Conservation (phyloP, 768 basidiomycete genomes). For the Lentinula lateritia region DNA sequence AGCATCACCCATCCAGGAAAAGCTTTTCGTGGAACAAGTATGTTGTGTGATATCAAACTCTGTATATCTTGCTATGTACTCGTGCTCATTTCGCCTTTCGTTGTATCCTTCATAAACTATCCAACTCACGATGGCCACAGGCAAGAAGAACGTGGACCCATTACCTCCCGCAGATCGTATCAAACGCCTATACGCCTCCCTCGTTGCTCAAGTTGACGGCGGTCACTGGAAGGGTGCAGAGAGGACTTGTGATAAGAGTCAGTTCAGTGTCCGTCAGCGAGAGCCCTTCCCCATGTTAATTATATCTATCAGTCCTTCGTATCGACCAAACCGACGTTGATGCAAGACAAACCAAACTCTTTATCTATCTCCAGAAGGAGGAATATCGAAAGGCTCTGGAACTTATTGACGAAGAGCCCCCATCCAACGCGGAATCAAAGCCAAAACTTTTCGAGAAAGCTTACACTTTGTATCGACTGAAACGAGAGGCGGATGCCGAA, state of each 20-base stretch:
- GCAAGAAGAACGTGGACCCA: not conserved
- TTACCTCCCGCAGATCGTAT: conserved; percentile 25
- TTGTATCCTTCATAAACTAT: no score
- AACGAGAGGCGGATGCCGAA: conserved; percentile 64
- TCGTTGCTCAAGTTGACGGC: conserved; percentile 88
- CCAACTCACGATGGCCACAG: not conserved
- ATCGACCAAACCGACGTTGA: conserved; percentile 64
- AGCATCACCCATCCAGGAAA: not conserved
- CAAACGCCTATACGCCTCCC: conserved; percentile 66
- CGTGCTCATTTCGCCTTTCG: no score
- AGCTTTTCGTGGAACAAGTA: conserved; percentile 2
- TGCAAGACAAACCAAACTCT: conserved; percentile 79
- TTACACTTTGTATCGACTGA: conserved; percentile 83
- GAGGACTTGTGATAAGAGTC: conserved; percentile 91
- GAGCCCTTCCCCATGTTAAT: conserved; percentile 10
- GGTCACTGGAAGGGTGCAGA: conserved; percentile 81
- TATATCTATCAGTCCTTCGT: conserved; percentile 52
- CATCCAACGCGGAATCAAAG: not conserved
- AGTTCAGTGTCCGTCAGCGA: conserved; percentile 36
- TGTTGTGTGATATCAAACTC: not conserved
- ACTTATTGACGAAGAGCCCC: conserved; percentile 34
- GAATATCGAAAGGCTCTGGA: conserved; percentile 67
- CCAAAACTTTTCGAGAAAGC: conserved; percentile 59
- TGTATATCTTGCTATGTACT: not conserved
- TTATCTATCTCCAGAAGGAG: conserved; percentile 82